Conservation (phyloP, 2,329 filamentous ascomycete genomes). For the Juglanconis oblonga region DNA sequence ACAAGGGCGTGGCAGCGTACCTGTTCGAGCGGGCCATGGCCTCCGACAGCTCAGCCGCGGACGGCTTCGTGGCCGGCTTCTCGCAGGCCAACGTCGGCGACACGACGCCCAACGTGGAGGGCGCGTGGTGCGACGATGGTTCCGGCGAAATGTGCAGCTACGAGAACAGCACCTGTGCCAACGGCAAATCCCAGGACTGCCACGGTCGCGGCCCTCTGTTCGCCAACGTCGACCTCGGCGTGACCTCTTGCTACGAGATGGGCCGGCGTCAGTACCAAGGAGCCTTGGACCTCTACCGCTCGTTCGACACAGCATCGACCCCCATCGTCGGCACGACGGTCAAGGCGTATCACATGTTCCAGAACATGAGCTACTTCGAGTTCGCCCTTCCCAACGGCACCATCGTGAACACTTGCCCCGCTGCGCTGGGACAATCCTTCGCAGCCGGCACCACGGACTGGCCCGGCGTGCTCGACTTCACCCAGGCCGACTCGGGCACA, state of each 20-base stretch:
- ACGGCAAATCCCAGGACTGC: conserved; percentile 64
- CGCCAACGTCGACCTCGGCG: conserved; percentile 64
- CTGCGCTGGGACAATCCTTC: conserved; percentile 84
- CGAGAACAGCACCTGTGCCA: conserved; percentile 74
- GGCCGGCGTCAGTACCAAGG: conserved; percentile 64
- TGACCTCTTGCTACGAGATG: conserved; percentile 74
- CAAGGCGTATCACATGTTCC: conserved; percentile 76
- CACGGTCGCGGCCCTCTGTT: conserved; percentile 70
- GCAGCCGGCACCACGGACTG: conserved; percentile 88
- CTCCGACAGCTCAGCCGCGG: conserved; percentile 49
- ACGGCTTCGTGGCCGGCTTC: conserved; percentile 81
- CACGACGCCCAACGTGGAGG: conserved; percentile 79
- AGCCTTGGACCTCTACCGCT: conserved; percentile 50
- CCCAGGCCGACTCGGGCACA: conserved; percentile 71
- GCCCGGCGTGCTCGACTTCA: conserved; percentile 85
- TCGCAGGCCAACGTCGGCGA: conserved; percentile 90
- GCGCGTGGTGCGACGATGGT: conserved; percentile 84
- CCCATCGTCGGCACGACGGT: conserved; percentile 63
- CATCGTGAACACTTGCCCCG: conserved; percentile 72
- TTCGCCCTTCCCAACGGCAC: conserved; percentile 73
- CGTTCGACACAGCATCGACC: conserved; percentile 43
- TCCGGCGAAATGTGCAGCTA: conserved; percentile 66
- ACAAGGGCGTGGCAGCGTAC: conserved; percentile 86
- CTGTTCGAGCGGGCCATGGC: conserved; percentile 73
- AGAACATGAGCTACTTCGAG: conserved; percentile 70